Evolutionary conservation across 2,329 filamentous ascomycete genomes (phyloP).

Genomic region (Myrmaecium sp.): DNA sequence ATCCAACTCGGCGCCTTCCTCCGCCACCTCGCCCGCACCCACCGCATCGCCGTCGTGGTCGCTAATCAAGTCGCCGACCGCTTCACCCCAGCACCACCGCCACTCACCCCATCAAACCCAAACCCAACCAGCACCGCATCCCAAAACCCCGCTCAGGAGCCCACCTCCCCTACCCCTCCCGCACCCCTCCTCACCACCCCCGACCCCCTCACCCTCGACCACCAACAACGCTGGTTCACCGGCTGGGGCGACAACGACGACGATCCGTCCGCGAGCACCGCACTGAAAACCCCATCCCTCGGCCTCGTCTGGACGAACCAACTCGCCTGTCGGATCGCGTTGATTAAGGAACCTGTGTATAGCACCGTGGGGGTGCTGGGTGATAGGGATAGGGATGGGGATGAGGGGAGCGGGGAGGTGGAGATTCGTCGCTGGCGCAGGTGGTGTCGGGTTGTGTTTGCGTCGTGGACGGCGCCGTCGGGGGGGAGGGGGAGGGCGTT

Average conservation of each 20-base stretch:
- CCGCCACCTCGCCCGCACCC: slow-evolving; percentile 53
- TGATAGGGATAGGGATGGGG: slow-evolving; percentile 24
- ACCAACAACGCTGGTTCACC: slow-evolving; percentile 90
- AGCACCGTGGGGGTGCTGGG: slow-evolving; percentile 14
- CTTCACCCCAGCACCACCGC: slow-evolving; percentile 33
- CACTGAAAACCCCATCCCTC: slow-evolving; percentile 65
- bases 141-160: slow-evolving; percentile 6
- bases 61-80: slow-evolving; percentile 93
- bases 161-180: slow-evolving; percentile 7
- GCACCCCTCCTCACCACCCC: slow-evolving; percentile 24
- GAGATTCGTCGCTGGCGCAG: slow-evolving; percentile 47
- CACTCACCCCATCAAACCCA: not conserved
- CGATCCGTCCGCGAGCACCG: slow-evolving; percentile 10
- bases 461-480: slow-evolving; percentile 48
- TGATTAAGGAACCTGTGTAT: slow-evolving; percentile 53
- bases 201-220: slow-evolving; percentile 55
- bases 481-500: slow-evolving; percentile 47
- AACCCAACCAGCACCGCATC: slow-evolving; percentile 3
- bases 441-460: slow-evolving; percentile 81
- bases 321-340: slow-evolving; percentile 62
- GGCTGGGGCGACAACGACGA: slow-evolving; percentile 63
- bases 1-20: slow-evolving; percentile 60
- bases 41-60: slow-evolving; percentile 72
- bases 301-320: slow-evolving; percentile 87
- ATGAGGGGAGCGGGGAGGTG: slow-evolving; percentile 8